Base-by-base conservation (phyloP, 768 basidiomycete genomes). In the Mycena maculata region DNA sequence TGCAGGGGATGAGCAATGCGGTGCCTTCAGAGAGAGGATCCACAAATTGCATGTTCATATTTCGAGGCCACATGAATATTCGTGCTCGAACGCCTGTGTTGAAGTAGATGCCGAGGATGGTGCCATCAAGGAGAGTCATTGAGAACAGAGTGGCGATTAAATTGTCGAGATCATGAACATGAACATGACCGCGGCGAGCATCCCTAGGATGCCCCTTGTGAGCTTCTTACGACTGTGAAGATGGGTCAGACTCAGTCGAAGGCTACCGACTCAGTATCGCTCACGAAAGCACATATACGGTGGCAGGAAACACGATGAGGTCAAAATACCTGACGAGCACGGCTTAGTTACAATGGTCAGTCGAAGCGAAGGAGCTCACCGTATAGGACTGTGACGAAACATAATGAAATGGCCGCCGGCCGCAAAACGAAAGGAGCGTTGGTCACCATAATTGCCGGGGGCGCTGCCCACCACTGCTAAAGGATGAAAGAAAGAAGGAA, bases 31-130 rank as follows among this genome's bases (percentile, higher is more conserved):
- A 52, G 13, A 36, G 3, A n/a, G 2, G 33, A 15, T n/a, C 18
- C 2, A 28, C 39, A 31, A 31, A n/a, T 5, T 50, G 50, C 31
- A 62, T 50, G 44, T 62, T 62, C 60, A 62, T 54, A 36, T 62
- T 62, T 36, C 60, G 60, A 25, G 60, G 60, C 60, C 60, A 62
- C 60, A 62, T 62, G 2, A 62, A 50, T 23, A 62, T 54, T 22
- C 42, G 50, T 16, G 62, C 36, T 13, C 54, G 44, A 16, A 31
- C 45, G 9, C 44, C 36, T 56, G 20, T 23, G 54, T 48, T 48
- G 27, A 63, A 63, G n/a, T 63, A 63, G n/a, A 63, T 63, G 15
- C 62, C 62, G 10, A 63, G 6, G 45, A 63, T 0, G 12, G 62
- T 63, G 7, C 62, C 54, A 27, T 63, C 62, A 20, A 63, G 62